Conservation (phyloP, 129 eudicot genomes). For the Flaveria brownii region DNA sequence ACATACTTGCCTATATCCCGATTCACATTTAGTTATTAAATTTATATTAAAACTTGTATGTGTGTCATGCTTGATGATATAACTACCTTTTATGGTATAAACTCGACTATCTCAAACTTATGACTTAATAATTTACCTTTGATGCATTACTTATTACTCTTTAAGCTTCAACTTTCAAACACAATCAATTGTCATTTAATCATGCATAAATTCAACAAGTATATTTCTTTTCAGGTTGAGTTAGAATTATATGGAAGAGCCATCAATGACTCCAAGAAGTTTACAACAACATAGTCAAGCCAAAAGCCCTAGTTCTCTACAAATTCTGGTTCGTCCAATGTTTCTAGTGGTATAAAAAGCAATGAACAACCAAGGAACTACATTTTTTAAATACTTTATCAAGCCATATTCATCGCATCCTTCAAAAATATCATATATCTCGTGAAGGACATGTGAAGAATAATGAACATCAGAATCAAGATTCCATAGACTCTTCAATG, state of each 20-base stretch:
- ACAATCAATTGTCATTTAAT: too few relatives aligned
- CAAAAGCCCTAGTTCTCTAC: conserved; percentile 34
- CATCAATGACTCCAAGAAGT: conserved; percentile 47
- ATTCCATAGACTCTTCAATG: conserved; percentile 36
- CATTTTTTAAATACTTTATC: conserved; percentile 75
- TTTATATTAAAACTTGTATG: neutral
- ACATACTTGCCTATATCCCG: conserved; percentile 69
- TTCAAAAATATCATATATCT: conserved; percentile 46
- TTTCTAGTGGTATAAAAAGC: neutral
- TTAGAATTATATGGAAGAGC: conserved; percentile 58
- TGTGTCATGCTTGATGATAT: too few relatives aligned
- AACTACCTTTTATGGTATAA: too few relatives aligned
- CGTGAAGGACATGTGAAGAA: conserved; percentile 31
- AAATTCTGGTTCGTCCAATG: conserved; percentile 41
- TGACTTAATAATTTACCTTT: neutral
- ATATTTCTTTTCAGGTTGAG: conserved; percentile 42
- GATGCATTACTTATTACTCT: neutral
- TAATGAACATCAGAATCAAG: neutral
- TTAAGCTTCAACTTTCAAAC: neutral
- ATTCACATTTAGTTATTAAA: conserved; percentile 25
- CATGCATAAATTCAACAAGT: too few relatives aligned
- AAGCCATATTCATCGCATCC: conserved; percentile 60
- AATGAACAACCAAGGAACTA: conserved; percentile 65
- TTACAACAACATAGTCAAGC: conserved; percentile 41
- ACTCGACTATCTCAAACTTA: neutral